A percentile compares a stretch with the other conserved stretches of the same genome.
These are phyloP conservation scores for Apiotrichum gracile DNA, from an alignment of 1,284 basidiomycete genomes.

Conservation along the genomic window DNA sequence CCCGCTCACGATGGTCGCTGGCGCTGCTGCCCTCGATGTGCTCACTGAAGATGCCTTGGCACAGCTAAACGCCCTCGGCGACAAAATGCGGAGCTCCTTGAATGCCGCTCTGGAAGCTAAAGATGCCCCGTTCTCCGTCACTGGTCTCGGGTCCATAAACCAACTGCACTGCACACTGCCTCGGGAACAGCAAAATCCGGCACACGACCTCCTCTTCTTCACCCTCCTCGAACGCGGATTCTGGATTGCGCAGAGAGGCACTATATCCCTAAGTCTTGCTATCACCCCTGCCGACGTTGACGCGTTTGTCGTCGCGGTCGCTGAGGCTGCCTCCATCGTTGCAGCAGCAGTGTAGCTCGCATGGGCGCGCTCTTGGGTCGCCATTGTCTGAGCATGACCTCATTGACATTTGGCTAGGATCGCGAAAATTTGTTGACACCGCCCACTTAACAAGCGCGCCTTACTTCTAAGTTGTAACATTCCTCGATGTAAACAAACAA, in stretches of 20 bases:
- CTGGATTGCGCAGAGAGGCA: conserved; percentile 19
- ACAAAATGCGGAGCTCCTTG: conserved; percentile 16
- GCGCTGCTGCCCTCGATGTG: conserved; percentile 19
- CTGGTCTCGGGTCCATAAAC: conserved; percentile 29
- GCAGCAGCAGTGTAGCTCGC: no score
- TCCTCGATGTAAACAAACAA: neutral
- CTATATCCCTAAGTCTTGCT: conserved; percentile 5
- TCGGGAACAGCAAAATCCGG: neutral
- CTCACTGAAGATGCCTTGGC: conserved; percentile 18
- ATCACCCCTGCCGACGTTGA: conserved; percentile 9
- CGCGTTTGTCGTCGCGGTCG: conserved; percentile 3
- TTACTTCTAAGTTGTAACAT: no score
- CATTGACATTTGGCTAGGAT: no score
- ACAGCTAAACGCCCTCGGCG: conserved; percentile 19
- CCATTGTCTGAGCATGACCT: no score
- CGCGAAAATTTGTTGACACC: no score
- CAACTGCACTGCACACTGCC: conserved; percentile 21
- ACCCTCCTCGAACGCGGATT: neutral
- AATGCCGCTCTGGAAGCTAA: conserved; percentile 7
- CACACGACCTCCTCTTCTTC: conserved; percentile 12
- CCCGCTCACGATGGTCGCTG: conserved; percentile 28
- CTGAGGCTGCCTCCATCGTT: neutral
- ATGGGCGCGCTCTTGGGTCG: no score
- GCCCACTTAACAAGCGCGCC: no score
- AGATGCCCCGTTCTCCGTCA: conserved; percentile 12